phyloP scores from a whole-genome alignment of 805 yeast genomes.

The Hemisphaericaspora nanyangensis region DNA sequence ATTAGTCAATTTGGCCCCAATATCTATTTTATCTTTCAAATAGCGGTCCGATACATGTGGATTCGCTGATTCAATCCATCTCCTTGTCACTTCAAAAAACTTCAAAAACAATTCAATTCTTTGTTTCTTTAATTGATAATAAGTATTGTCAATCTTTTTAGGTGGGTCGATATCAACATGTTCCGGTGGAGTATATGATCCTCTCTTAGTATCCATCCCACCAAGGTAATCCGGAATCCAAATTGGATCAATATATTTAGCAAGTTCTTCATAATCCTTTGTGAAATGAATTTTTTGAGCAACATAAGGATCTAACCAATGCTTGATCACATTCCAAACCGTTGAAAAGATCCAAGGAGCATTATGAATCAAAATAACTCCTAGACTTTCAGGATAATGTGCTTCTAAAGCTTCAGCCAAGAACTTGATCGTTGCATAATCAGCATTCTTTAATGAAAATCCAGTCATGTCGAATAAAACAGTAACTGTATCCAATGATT shows the following conservation, averaged over 20 bases:
- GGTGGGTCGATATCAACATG: conserved; percentile 36
- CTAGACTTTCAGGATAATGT: conserved; percentile 92
- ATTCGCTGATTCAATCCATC: conserved; percentile 71
- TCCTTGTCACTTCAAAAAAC: conserved; percentile 62
- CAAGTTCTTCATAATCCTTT: conserved; percentile 61
- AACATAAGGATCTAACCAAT: conserved; percentile 96
- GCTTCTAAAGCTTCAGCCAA: conserved; percentile 89
- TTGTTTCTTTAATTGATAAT: conserved; percentile 42
- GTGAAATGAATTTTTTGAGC: conserved; percentile 88
- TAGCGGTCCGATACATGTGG: conserved; percentile 46
- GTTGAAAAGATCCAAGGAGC: conserved; percentile 98
- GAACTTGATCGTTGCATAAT: conserved; percentile 85
- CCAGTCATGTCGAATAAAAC: conserved; percentile 83
- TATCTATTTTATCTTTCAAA: conserved; percentile 50
- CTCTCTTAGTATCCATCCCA: conserved; percentile 60
- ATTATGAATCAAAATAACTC: conserved; percentile 80
- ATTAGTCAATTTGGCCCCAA: conserved; percentile 50
- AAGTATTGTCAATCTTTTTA: conserved; percentile 31
- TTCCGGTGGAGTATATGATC: conserved; percentile 63
- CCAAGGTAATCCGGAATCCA: conserved; percentile 71
- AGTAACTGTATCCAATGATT: conserved; percentile 61
- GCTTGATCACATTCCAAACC: conserved; percentile 87
- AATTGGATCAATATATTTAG: conserved; percentile 53
- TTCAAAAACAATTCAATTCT: conserved; percentile 51
- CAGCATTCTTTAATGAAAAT: conserved; percentile 89